These are phyloP conservation scores for Solanum paucissectum DNA, from an alignment of 257 asterid species.

Conservation along the genomic window DNA sequence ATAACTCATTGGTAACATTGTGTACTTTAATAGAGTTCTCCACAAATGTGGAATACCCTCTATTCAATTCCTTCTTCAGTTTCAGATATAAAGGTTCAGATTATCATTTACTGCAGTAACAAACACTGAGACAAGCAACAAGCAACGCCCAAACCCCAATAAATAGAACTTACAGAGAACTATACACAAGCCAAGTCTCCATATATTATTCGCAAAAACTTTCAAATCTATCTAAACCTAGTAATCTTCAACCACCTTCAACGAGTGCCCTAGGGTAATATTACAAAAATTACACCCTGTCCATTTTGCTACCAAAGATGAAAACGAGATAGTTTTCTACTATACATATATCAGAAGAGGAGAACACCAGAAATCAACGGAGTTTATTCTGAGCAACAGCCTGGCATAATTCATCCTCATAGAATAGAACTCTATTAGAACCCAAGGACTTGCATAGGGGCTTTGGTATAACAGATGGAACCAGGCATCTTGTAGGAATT, in stretches of 20 bases:
- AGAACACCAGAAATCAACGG: constrained; percentile 28
- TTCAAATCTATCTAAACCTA: background rate
- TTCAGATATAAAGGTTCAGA: background rate
- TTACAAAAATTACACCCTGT: background rate
- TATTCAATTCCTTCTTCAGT: background rate
- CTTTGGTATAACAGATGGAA: constrained; percentile 57
- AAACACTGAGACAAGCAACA: background rate
- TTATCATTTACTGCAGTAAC: background rate
- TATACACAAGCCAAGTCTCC: background rate
- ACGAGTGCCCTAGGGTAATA: background rate
- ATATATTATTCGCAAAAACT: background rate
- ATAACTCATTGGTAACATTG: background rate
- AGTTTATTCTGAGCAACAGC: constrained; percentile 98
- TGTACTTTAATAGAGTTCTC: background rate
- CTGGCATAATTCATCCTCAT: constrained; percentile 92
- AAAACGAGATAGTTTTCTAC: background rate
- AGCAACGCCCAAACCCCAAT: background rate
- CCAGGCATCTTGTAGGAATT: constrained; percentile 50
- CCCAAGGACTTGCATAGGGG: constrained; percentile 76
- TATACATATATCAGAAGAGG: background rate
- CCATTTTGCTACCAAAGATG: background rate
- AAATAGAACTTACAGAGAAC: background rate
- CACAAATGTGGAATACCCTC: background rate
- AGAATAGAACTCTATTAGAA: constrained; percentile 76
- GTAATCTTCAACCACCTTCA: background rate